Evolutionary conservation across 2,329 filamentous ascomycete genomes (phyloP).

Genomic region (Thelonectria olida): DNA sequence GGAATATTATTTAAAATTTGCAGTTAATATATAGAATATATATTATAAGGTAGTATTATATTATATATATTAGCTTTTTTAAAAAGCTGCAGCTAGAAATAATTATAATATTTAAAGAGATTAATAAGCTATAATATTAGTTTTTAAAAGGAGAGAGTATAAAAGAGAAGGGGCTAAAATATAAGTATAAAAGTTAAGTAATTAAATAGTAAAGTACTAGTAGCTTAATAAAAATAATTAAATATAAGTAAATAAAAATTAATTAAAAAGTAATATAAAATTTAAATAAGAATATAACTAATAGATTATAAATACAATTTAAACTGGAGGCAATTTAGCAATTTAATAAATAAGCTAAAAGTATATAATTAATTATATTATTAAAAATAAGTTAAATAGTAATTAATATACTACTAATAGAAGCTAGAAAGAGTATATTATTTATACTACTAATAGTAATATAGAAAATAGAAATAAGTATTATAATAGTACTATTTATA

Average conservation of each 20-base stretch:
- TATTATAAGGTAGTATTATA: not conserved
- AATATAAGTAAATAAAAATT: too few relatives aligned
- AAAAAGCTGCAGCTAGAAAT: constrained; percentile 2
- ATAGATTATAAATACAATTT: not conserved
- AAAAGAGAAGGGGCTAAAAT: not conserved
- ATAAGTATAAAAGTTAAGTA: not conserved
- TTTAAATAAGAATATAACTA: too few relatives aligned
- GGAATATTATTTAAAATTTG: constrained; percentile 1
- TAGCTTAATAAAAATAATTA: too few relatives aligned
- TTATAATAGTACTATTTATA: constrained; percentile 1
- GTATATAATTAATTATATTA: not conserved
- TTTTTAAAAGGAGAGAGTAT: not conserved
- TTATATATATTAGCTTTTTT: not conserved
- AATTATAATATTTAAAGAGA: constrained; percentile 3
- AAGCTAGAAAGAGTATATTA: constrained; percentile 16
- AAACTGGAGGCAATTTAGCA: not conserved
- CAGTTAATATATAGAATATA: not conserved
- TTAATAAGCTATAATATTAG: constrained; percentile 8
- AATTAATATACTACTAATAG: not conserved
- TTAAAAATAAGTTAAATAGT: not conserved
- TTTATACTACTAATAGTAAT: constrained; percentile 2
- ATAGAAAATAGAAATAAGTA: not conserved
- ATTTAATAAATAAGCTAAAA: not conserved
- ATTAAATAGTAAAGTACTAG: too few relatives aligned
- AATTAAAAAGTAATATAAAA: too few relatives aligned